Base-by-base conservation (phyloP, 129 eudicot species). In the Chrysanthemum seticuspe region DNA sequence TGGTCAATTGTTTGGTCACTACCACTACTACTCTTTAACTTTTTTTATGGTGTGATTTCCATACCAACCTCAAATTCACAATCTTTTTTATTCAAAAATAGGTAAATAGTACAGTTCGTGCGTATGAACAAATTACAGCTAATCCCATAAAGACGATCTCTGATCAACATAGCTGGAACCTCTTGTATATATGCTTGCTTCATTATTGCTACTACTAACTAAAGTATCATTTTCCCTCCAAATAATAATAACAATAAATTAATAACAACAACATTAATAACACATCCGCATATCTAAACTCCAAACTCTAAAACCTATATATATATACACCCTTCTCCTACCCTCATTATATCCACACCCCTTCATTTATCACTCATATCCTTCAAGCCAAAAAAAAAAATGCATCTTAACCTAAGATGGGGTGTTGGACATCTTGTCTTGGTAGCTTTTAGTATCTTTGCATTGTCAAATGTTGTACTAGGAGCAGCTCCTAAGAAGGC, bases 401-500 rank as follows among this genome's bases (percentile, higher is more conserved):
- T 40, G 47, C 47, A 40, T 40, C 10, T 40, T 4, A 40, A 40
- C 47, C 47, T 6, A 40, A 40, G 47, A 40, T 40, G 47, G 47
- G 60, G 44, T 52, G 70, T 70, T 45, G 70, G n/a, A 5, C 44
- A 34, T 34, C 44, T 34, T 34, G 44, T 40, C 10, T 40, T 68
- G 62, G 63, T 62, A 44, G 70, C 72, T 65, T 29, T 78, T 0
- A 55, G 74, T 55, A 51, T 81, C 19, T 10, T 79, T 23, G 27
- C 85, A n/a, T 48, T 76, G 68, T 51, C 78, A 66, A 55, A 48
- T 16, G 50, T 74, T 19, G 87, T 81, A 64, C 49, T 76, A 51
- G 96, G 79, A 10, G 86, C 91, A 3, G 55, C 89, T 4, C 96
- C 91, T 0, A 85, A 18, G 72, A 85, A 21, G 73, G 70, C 98